A percentile compares a stretch with the other conserved stretches of the same genome.
These are phyloP conservation scores for Pleoardoris graminearum DNA, from an alignment of 2,329 filamentous ascomycete species.

Conservation along the genomic window DNA sequence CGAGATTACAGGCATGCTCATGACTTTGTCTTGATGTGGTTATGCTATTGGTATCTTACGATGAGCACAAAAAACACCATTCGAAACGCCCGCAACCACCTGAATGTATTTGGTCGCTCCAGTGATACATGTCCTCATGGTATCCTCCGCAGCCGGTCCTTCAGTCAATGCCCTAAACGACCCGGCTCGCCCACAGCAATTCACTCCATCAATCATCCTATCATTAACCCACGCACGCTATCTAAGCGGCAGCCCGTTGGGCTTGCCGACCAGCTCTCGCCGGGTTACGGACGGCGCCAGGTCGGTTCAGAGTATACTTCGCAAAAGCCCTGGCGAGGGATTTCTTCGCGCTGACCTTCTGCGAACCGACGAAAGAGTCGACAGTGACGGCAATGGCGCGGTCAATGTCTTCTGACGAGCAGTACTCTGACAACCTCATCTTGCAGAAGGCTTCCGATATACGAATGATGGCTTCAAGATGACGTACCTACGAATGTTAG, in stretches of 20 bases:
- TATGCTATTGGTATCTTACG: background rate
- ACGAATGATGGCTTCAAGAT: slow-evolving; percentile 96
- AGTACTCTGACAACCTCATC: slow-evolving; percentile 98
- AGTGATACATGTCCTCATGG: background rate
- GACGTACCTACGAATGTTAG: slow-evolving; percentile 72
- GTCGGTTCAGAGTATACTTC: slow-evolving; percentile 70
- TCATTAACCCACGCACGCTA: background rate
- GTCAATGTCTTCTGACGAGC: slow-evolving; percentile 86
- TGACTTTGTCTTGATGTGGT: background rate
- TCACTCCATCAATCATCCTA: slow-evolving; percentile 5
- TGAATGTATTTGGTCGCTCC: background rate
- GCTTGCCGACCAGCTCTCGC: slow-evolving; percentile 31
- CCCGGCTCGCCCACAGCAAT: background rate
- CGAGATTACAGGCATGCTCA: background rate
- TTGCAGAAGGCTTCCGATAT: slow-evolving; percentile 94
- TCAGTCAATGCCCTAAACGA: background rate
- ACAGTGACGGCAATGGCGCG: slow-evolving; percentile 96
- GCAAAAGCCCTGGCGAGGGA: slow-evolving; percentile 91
- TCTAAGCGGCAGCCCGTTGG: slow-evolving; percentile 32
- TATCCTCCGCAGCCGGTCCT: background rate
- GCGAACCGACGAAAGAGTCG: slow-evolving; percentile 91
- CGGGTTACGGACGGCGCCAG: slow-evolving; percentile 46
- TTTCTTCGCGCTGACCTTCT: slow-evolving; percentile 98
- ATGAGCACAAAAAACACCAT: background rate
- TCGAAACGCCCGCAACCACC: background rate